A percentile compares a stretch with the other conserved stretches of the same genome.
Conservation (phyloP, 768 basidiomycete species). For the Boletus barrowsii region DNA sequence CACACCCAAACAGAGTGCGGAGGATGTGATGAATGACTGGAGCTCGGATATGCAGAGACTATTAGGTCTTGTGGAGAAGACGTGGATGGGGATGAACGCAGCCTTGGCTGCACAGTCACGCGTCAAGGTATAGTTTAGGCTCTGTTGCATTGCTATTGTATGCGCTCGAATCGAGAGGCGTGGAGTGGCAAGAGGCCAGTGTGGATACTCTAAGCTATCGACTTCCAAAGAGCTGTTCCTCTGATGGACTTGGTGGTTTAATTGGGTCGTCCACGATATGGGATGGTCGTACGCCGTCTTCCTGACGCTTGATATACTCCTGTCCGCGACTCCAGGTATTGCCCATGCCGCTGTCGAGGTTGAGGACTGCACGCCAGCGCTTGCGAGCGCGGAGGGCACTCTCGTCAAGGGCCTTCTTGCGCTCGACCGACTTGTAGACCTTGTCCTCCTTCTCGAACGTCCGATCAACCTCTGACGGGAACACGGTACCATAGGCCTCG, state of each 20-base stretch:
- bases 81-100: conserved; percentile 97
- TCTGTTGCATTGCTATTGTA: conserved; percentile 17
- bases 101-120: conserved; percentile 81
- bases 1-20: conserved; percentile 74
- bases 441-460: conserved; percentile 61
- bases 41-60: conserved; percentile 94
- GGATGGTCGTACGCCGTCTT: conserved; percentile 61
- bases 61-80: conserved; percentile 90
- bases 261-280: conserved; percentile 53
- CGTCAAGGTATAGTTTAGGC: conserved; percentile 39
- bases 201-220: conserved; percentile 11
- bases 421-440: conserved; percentile 57
- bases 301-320: conserved; percentile 71
- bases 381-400: conserved; percentile 65
- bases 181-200: background rate
- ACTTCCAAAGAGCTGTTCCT: conserved; percentile 19
- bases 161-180: background rate
- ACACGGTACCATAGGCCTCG: conserved; percentile 64
- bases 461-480: conserved; percentile 60
- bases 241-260: conserved; percentile 21
- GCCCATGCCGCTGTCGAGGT: conserved; percentile 37
- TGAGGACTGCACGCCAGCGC: conserved; percentile 71
- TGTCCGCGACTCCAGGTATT: conserved; percentile 69
- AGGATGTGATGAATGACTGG: conserved; percentile 98
- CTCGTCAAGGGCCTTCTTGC: conserved; percentile 53